A percentile compares a stretch with the other conserved stretches of the same genome.
Evolutionary conservation across 257 asterid species (phyloP).

Genomic region (Thymus mandschuricus): DNA sequence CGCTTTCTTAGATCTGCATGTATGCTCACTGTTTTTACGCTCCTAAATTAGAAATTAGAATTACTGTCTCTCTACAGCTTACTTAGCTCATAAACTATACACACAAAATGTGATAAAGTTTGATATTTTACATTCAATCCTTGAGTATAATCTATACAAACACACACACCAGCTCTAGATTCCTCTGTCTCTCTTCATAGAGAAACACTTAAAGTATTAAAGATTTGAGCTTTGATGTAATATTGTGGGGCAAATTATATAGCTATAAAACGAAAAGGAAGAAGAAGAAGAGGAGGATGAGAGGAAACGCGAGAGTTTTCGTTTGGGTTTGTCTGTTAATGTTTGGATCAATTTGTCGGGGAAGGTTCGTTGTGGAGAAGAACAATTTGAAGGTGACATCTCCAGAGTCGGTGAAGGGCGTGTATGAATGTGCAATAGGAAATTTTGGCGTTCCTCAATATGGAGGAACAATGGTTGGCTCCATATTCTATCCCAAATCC

Average conservation of each 20-base stretch:
- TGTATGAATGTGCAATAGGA: conserved; percentile 60
- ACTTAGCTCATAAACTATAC: neutral
- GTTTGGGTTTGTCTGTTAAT: conserved; percentile 37
- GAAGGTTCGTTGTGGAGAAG: conserved; percentile 56
- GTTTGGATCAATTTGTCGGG: conserved; percentile 40
- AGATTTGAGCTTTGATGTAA: neutral
- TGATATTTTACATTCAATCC: neutral
- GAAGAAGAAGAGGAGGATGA: conserved; percentile 23
- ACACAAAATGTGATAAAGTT: neutral
- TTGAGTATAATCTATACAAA: neutral
- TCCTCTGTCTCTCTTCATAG: neutral
- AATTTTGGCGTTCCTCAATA: conserved; percentile 65
- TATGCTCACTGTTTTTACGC: conserved; percentile 25
- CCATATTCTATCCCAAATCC: conserved; percentile 51
- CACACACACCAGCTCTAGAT: neutral
- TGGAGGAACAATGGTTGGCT: conserved; percentile 60
- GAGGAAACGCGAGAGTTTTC: conserved; percentile 29
- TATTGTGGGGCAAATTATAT: too few species aligned
- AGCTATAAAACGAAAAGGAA: neutral
- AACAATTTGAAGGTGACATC: conserved; percentile 53
- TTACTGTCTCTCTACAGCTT: neutral
- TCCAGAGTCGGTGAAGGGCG: conserved; percentile 48
- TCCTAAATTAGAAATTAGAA: conserved; percentile 17
- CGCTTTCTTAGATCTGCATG: conserved; percentile 35
- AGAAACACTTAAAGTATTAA: neutral